phyloP scores from a whole-genome alignment of 2,329 filamentous ascomycete species.

The Phoma sp. region DNA sequence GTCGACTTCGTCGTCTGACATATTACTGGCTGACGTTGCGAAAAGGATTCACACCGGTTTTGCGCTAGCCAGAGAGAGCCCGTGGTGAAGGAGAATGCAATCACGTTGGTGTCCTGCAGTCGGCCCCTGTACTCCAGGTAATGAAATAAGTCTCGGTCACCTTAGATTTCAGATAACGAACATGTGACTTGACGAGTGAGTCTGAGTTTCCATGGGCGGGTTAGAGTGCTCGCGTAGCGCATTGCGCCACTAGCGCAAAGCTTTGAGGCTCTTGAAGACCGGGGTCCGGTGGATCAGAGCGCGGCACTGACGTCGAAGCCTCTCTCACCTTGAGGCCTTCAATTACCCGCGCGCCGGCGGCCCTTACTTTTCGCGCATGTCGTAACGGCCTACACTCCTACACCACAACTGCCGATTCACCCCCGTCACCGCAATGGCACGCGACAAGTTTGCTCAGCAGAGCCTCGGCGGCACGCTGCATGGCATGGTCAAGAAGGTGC shows the following conservation, averaged over 20 bases:
- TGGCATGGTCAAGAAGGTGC: slow-evolving; percentile 71
- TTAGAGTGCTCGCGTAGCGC: slow-evolving; percentile 27
- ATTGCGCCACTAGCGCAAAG: slow-evolving; percentile 27
- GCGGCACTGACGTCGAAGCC: slow-evolving; percentile 32
- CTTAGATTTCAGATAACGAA: not conserved
- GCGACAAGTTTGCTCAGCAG: slow-evolving; percentile 62
- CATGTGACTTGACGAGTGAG: slow-evolving; percentile 19
- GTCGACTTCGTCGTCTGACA: slow-evolving; percentile 93
- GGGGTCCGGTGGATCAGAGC: slow-evolving; percentile 18
- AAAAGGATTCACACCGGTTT: not conserved
- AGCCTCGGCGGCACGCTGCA: slow-evolving; percentile 69
- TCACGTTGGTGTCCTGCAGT: too few species aligned
- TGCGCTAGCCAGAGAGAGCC: not conserved
- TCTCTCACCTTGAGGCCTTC: slow-evolving; percentile 24
- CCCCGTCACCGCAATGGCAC: slow-evolving; percentile 50
- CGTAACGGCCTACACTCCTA: slow-evolving; percentile 22
- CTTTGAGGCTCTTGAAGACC: slow-evolving; percentile 29
- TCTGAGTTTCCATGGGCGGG: slow-evolving; percentile 21
- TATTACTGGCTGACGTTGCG: slow-evolving; percentile 49
- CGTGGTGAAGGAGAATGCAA: not conserved
- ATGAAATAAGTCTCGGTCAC: not conserved
- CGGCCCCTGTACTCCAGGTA: not conserved
- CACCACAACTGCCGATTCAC: slow-evolving; percentile 9
- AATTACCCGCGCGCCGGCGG: slow-evolving; percentile 18
- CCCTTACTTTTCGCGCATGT: slow-evolving; percentile 24